Evolutionary conservation across 495 filamentous ascomycete species (phyloP).

Genomic region (Xylaria grammica): DNA sequence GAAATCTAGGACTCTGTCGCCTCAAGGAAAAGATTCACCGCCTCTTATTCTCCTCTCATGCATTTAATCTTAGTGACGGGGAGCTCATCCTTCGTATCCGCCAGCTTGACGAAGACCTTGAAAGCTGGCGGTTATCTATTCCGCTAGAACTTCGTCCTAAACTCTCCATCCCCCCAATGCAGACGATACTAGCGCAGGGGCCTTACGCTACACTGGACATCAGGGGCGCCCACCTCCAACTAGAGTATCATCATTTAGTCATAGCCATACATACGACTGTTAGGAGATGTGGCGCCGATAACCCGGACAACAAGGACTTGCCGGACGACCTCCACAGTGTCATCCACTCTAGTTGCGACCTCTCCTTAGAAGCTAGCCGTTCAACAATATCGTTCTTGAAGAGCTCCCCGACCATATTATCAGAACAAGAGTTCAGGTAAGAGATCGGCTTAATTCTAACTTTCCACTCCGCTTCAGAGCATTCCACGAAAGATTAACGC

Average conservation of each 20-base stretch:
- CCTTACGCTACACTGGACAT: background rate
- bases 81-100: constrained; percentile 17
- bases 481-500: too few species aligned
- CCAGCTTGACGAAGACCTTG: constrained; percentile 22
- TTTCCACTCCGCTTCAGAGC: too few species aligned
- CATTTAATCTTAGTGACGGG: constrained; percentile 1
- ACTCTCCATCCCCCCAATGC: constrained; percentile 3
- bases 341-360: constrained; percentile 24
- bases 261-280: constrained; percentile 18
- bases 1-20: constrained; percentile 14
- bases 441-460: background rate
- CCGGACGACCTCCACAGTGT: constrained; percentile 24
- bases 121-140: constrained; percentile 19
- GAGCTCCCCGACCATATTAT: background rate
- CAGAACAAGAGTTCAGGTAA: constrained; percentile 4
- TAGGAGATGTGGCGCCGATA: constrained; percentile 22
- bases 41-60: constrained; percentile 15
- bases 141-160: background rate
- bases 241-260: constrained; percentile 20
- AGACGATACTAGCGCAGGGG: background rate
- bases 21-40: constrained; percentile 32
- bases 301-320: background rate
- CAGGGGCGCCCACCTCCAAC: constrained; percentile 6
- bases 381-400: constrained; percentile 11
- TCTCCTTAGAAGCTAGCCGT: constrained; percentile 23